These are phyloP conservation scores for Viola pubescens DNA, from an alignment of 441 rosid species.

Conservation along the genomic window DNA sequence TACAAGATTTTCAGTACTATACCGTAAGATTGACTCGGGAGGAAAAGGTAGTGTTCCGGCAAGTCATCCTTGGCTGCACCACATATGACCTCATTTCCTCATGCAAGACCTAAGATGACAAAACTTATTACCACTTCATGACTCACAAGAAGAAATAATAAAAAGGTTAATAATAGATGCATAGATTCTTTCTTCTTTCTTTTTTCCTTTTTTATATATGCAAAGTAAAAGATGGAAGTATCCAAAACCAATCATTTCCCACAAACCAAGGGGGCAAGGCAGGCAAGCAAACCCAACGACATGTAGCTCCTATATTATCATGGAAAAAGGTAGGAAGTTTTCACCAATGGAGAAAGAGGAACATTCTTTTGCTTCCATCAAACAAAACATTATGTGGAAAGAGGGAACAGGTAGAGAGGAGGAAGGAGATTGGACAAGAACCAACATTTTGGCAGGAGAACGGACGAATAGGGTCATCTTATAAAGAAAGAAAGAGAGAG, in stretches of 20 bases:
- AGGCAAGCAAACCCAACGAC: constrained; percentile 12
- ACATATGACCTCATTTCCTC: constrained; percentile 42
- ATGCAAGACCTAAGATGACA: constrained; percentile 65
- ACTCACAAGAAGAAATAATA: not conserved
- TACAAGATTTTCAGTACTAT: not conserved
- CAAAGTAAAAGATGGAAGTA: too few species aligned
- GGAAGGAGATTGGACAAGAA: constrained; percentile 28
- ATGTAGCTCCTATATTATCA: constrained; percentile 4
- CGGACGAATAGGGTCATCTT: constrained; percentile 20
- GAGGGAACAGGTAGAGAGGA: constrained; percentile 15
- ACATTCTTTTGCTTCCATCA: constrained; percentile 6
- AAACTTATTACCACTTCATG: not conserved
- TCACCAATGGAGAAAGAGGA: constrained; percentile 29
- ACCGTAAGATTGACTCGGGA: not conserved
- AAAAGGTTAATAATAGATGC: too few species aligned
- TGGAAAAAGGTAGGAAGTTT: constrained; percentile 13
- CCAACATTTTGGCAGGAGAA: constrained; percentile 17
- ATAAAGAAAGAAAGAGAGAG: not conserved
- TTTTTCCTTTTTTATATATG: too few species aligned
- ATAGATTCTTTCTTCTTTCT: too few species aligned
- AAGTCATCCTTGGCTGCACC: constrained; percentile 94
- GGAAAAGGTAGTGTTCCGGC: constrained; percentile 32
- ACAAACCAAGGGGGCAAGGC: constrained; percentile 1
- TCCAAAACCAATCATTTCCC: not conserved
- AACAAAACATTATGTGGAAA: not conserved